Percentiles rank a stretch among this genome's conserved stretches.
Conservation (phyloP, 2,329 filamentous ascomycete species). For the Botrytis pseudocinerea region DNA sequence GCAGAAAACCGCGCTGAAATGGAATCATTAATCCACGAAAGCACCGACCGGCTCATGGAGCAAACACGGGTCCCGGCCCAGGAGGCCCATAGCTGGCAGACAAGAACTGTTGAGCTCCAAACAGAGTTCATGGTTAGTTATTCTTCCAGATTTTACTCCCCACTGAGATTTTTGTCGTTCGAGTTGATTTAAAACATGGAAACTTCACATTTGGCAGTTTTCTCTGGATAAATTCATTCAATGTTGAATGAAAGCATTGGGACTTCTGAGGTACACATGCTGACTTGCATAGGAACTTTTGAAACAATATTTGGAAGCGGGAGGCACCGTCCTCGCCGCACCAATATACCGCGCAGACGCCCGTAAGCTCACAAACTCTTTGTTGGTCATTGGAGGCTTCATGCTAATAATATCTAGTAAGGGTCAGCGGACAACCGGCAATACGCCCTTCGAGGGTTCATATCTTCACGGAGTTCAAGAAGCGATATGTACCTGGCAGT, state of each 20-base stretch:
- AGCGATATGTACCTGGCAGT: not conserved
- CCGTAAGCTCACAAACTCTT: not conserved
- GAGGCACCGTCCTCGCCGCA: not conserved
- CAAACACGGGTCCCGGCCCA: not conserved
- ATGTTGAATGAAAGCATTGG: not conserved
- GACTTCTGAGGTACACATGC: not conserved
- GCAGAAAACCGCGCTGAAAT: conserved; percentile 2
- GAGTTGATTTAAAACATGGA: not conserved
- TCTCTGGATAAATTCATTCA: not conserved
- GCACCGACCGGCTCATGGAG: not conserved
- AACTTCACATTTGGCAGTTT: not conserved
- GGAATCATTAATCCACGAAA: conserved; percentile 2
- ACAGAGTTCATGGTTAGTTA: not conserved
- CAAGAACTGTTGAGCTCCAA: not conserved
- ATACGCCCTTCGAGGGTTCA: conserved; percentile 6
- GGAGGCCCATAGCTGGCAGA: not conserved
- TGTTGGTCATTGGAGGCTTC: not conserved
- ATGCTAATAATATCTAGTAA: not conserved
- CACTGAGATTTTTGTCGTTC: no score
- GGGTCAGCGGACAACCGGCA: not conserved
- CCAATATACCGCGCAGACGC: not conserved
- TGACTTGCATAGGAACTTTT: not conserved
- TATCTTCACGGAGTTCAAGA: not conserved
- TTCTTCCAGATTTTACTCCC: not conserved
- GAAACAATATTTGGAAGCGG: conserved; percentile 2